These are phyloP conservation scores for Nakaseomyces delphensis DNA, from an alignment of 1,139 yeast genomes.

Conservation along the genomic window DNA sequence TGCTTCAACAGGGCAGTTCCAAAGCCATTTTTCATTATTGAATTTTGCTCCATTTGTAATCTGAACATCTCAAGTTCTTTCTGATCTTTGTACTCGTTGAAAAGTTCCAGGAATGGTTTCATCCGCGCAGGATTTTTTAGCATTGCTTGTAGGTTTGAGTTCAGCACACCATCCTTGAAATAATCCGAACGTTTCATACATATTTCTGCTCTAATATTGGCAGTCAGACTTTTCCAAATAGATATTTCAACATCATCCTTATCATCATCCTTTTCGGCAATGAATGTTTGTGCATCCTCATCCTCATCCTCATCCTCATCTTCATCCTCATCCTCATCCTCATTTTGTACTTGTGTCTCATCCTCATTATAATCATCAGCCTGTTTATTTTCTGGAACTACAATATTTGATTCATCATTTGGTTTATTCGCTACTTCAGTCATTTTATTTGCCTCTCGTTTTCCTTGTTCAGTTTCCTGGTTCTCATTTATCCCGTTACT, in stretches of 20 bases:
- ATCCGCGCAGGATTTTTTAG: conserved; percentile 52
- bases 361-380: conserved; percentile 13
- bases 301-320: conserved; percentile 30
- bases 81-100: conserved; percentile 26
- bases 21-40: conserved; percentile 32
- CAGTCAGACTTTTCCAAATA: conserved; percentile 74
- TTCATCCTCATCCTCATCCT: conserved; percentile 20
- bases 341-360: conserved; percentile 14
- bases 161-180: conserved; percentile 49
- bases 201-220: conserved; percentile 68
- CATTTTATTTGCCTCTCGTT: no score
- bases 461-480: no score
- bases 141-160: conserved; percentile 61
- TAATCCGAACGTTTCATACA: conserved; percentile 61
- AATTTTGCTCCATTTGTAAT: conserved; percentile 25
- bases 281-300: conserved; percentile 26
- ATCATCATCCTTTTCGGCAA: conserved; percentile 41
- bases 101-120: conserved; percentile 34
- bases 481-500: no score
- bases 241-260: conserved; percentile 63
- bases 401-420: no score
- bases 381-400: neutral
- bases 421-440: no score
- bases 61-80: conserved; percentile 24
- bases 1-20: conserved; percentile 25